phyloP scores from a whole-genome alignment of 345 rosid species.

The Dovyalis caffra region DNA sequence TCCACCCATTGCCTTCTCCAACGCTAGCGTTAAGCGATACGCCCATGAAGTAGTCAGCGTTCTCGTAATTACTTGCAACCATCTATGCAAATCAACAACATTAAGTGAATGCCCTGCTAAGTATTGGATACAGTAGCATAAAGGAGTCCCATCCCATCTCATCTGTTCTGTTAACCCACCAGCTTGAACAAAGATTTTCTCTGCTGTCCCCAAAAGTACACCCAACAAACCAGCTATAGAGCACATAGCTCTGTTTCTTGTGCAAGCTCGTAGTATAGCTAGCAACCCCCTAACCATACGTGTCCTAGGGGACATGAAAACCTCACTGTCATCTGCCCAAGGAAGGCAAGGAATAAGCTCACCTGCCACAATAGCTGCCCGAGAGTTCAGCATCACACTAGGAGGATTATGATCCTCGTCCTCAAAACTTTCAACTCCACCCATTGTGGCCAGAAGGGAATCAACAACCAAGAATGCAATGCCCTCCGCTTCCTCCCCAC shows the following conservation, averaged over 20 bases:
- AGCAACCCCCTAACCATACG: slow-evolving; percentile 93
- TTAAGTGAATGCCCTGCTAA: slow-evolving; percentile 87
- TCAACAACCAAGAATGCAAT: slow-evolving; percentile 85
- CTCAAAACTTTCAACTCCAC: slow-evolving; percentile 99
- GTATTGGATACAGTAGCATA: slow-evolving; percentile 81
- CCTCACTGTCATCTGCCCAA: slow-evolving; percentile 59
- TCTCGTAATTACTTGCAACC: slow-evolving; percentile 71
- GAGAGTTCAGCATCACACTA: slow-evolving; percentile 94
- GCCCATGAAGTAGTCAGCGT: slow-evolving; percentile 69
- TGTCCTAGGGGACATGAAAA: slow-evolving; percentile 87
- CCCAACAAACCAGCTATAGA: slow-evolving; percentile 85
- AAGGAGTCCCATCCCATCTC: slow-evolving; percentile 74
- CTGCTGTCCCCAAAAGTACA: slow-evolving; percentile 82
- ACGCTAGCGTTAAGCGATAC: slow-evolving; percentile 61
- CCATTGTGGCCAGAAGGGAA: slow-evolving; percentile 98
- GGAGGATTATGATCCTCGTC: slow-evolving; percentile 95
- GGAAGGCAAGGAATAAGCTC: slow-evolving; percentile 95
- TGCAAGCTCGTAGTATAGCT: slow-evolving; percentile 88
- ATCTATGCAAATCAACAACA: slow-evolving; percentile 76
- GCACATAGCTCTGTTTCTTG: slow-evolving; percentile 99
- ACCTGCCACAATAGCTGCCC: slow-evolving; percentile 95
- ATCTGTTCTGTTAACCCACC: slow-evolving; percentile 39
- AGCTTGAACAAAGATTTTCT: slow-evolving; percentile 69
- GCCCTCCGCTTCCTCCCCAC: slow-evolving; percentile 75
- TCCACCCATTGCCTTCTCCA: slow-evolving; percentile 91